These are phyloP conservation scores for Medicago ruthenica DNA, from an alignment of 306 rosid genomes.

Conservation along the genomic window DNA sequence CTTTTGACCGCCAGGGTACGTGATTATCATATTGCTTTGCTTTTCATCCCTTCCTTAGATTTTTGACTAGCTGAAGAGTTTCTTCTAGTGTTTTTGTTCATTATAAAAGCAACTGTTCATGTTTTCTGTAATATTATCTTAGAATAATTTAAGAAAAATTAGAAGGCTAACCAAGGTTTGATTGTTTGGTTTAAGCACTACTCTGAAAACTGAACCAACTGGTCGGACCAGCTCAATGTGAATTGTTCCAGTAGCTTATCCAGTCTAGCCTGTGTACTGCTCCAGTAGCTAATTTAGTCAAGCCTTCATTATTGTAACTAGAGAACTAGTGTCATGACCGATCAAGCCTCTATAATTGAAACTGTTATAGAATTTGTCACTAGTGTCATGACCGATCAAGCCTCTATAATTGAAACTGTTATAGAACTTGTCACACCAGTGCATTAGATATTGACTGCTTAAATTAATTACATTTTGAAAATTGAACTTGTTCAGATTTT, in stretches of 20 bases:
- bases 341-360: no score
- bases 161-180: conserved; percentile 32
- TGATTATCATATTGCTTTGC: conserved; percentile 33
- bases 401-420: no score
- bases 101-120: conserved; percentile 14
- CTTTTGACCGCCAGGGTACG: conserved; percentile 97
- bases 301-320: neutral
- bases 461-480: neutral
- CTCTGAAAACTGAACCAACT: neutral
- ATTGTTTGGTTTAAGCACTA: conserved; percentile 24
- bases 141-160: conserved; percentile 11
- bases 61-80: conserved; percentile 35
- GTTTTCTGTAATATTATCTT: conserved; percentile 2
- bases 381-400: no score
- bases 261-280: neutral
- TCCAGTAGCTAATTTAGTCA: neutral
- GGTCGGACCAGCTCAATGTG: conserved; percentile 12
- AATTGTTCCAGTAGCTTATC: neutral
- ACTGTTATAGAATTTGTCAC: no score
- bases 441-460: conserved; percentile 1
- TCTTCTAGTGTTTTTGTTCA: conserved; percentile 11
- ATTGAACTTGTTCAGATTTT: neutral
- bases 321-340: no score
- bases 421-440: neutral
- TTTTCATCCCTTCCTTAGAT: conserved; percentile 29